Base-by-base conservation (phyloP, 148 eudicot species). In the Vaccinium myrtillus region DNA sequence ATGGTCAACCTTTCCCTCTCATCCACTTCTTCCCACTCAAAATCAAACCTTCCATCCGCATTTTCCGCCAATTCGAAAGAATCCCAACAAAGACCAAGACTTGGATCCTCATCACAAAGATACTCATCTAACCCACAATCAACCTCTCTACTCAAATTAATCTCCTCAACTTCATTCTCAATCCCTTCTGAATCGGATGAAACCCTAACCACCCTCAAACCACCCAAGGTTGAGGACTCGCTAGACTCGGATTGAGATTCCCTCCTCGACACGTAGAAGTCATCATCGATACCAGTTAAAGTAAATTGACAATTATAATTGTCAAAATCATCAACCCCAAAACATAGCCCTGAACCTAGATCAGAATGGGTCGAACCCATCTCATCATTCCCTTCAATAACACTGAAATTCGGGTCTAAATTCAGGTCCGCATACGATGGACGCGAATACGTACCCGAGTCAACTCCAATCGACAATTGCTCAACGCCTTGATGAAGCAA, bases 11-110 rank as follows among this genome's bases (percentile, higher is more conserved):
- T 85, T n/a, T 90, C 93, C 63, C 90, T 87, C 78, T 87, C 89
- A 86, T 88, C 90, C 70, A 93, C 89, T 83, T 93, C 95, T 86
- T 93, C 95, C 95, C 95, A 93, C 80, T 91, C 95, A 21, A 90
- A 91, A 78, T 93, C 94, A 32, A 73, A 87, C 84, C 79, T 82
- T 12, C 8, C 83, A 21, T 86, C 88, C 36, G 54, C 82, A 6
- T 83, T 74, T 32, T 90, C 90, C 32, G 86, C 89, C 86, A 88
- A 80, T n/a, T 82, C 82, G 27, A 91, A 78, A 1, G 92, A 86
- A 69, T 88, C 92, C 92, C 89, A 92, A 81, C 87, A 76, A 51
- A 92, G 61, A 2, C 80, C 86, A 27, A 86, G 71, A 25, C 90
- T 83, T 55, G 85, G 39, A 61, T 84, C 91, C 5, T 84, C 89